Evolutionary conservation across 2,329 filamentous ascomycete species (phyloP).

Genomic region (Arthroderma sp.): DNA sequence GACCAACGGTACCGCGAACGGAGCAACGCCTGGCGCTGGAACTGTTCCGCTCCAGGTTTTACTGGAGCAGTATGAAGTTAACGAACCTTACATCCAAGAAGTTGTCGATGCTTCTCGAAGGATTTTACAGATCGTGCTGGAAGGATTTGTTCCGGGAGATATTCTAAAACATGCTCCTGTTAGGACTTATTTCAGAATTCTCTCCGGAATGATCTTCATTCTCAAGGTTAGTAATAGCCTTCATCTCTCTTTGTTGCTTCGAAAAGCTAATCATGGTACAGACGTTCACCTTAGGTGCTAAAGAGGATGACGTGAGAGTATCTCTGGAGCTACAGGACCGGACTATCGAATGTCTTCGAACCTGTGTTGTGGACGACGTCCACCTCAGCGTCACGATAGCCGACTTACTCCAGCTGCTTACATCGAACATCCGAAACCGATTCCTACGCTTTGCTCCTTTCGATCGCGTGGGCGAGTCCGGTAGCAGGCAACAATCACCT

Average conservation of each 20-base stretch:
- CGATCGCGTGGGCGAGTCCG: constrained; percentile 35
- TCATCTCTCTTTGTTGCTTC: not conserved
- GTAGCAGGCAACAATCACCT: constrained; percentile 28
- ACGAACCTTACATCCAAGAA: constrained; percentile 50
- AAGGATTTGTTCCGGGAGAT: constrained; percentile 46
- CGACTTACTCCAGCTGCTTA: constrained; percentile 48
- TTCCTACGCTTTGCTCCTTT: constrained; percentile 47
- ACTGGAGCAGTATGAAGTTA: constrained; percentile 43
- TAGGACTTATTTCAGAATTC: constrained; percentile 52
- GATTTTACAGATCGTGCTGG: constrained; percentile 48
- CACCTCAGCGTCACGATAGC: constrained; percentile 53
- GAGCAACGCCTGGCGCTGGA: constrained; percentile 13
- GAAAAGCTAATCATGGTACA: constrained; percentile 18
- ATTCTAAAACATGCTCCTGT: constrained; percentile 52
- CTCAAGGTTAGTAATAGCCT: constrained; percentile 41
- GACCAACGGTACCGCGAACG: constrained; percentile 7
- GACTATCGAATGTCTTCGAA: constrained; percentile 47
- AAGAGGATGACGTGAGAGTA: constrained; percentile 49
- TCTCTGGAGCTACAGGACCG: constrained; percentile 47
- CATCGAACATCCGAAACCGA: constrained; percentile 45
- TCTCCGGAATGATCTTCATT: constrained; percentile 53
- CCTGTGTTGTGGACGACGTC: constrained; percentile 53
- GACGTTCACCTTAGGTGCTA: constrained; percentile 52
- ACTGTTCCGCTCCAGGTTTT: constrained; percentile 29
- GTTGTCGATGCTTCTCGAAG: constrained; percentile 51